phyloP scores from a whole-genome alignment of 371 early-diverging fungal species.

The Lichtheimia ramosa region DNA sequence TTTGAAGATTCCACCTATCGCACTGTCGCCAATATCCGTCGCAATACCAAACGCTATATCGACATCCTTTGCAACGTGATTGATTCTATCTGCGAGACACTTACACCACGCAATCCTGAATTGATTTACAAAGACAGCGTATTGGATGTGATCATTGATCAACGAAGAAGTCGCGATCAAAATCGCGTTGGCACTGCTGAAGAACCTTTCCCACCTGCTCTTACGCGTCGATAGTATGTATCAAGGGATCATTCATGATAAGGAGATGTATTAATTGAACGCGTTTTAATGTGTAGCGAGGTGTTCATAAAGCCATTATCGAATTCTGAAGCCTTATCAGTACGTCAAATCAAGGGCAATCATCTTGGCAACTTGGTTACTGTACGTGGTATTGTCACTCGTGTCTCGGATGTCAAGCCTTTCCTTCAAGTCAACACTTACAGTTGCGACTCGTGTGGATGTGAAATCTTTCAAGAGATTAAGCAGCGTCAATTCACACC shows the following conservation, averaged over 20 bases:
- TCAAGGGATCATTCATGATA: background rate
- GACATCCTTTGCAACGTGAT: slow-evolving; percentile 77
- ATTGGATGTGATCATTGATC: slow-evolving; percentile 87
- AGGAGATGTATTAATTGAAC: background rate
- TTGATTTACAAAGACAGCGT: slow-evolving; percentile 77
- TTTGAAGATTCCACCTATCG: slow-evolving; percentile 33
- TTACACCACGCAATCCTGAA: slow-evolving; percentile 71
- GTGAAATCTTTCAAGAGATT: slow-evolving; percentile 98
- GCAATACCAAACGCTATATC: slow-evolving; percentile 86
- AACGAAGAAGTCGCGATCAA: slow-evolving; percentile 76
- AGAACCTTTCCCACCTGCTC: slow-evolving; percentile 71
- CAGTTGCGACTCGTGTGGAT: slow-evolving; percentile 96
- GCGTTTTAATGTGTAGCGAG: slow-evolving; percentile 47
- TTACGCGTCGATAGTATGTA: slow-evolving; percentile 86
- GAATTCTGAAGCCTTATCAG: slow-evolving; percentile 65
- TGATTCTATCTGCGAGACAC: slow-evolving; percentile 21
- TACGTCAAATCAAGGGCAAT: slow-evolving; percentile 85
- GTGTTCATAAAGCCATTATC: slow-evolving; percentile 83
- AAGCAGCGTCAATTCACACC: slow-evolving; percentile 82
- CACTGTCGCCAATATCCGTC: slow-evolving; percentile 64
- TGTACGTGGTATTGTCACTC: slow-evolving; percentile 95
- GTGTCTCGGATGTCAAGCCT: slow-evolving; percentile 97
- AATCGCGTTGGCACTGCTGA: slow-evolving; percentile 43
- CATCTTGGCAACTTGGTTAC: slow-evolving; percentile 89
- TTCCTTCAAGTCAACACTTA: slow-evolving; percentile 90